Base-by-base conservation (phyloP, 2,329 filamentous ascomycete species). In the Aureobasidium mangrovei region DNA sequence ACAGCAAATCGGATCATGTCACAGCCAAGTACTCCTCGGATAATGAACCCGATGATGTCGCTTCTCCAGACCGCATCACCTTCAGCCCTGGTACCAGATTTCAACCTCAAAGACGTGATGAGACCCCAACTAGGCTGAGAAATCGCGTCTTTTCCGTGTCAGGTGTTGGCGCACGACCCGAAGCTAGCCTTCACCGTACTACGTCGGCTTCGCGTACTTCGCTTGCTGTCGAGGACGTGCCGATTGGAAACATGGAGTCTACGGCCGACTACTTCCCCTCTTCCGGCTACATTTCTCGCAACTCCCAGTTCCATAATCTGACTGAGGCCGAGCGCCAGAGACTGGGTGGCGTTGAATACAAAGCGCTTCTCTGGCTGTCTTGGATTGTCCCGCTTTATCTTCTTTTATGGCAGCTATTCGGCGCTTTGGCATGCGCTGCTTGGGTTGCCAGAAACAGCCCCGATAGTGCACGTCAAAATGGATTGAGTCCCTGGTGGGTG, bases 401-500 rank as follows among this genome's bases (percentile, higher is more conserved):
- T 28, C 63, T 79, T 31, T 57, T 72, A 2, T 85, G 78, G 74
- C 82, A 85, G 62, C 54, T 83, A 2, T 64, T 84, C 3, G 78
- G 79, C 2, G 75, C 72, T 57, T 61, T 85, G n/a, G 76, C 77
- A 1, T 69, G 85, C 7, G 83, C 79, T 7, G 80, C 79, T 12
- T 86, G 80, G 73, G 78, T 85, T 53, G 73, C 73, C 12, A 65
- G 71, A 56, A 74, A 83, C 58, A 73, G 74, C 41, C 70, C 79
- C 0, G 68, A 69, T 7, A 69, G 74, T 3, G 74, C 81, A 0
- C 63, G 68, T 2, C 67, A 64, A 4, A 84, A 86, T 63, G 80
- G 77, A 9, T 74, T 83, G 53, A 79, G 81, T 56, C 79, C 83
- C 33, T 85, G 80, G 80, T 86, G 83, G 83, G 72, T 81, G 2